phyloP scores from a whole-genome alignment of 331 rosid species.

The Dryas integrifolia region DNA sequence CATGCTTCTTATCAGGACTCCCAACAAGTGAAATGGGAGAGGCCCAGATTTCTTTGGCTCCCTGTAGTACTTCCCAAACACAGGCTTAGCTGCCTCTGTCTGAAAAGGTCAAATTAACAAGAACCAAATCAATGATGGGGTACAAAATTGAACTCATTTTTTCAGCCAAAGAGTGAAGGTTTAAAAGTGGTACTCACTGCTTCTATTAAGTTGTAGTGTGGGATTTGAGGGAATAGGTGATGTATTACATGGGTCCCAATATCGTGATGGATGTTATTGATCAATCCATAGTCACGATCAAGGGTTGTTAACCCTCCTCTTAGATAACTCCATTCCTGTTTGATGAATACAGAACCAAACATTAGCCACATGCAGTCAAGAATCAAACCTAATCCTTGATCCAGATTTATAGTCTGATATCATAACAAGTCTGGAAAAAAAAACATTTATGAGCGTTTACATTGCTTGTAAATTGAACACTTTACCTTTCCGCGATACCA shows the following conservation, averaged over 20 bases:
- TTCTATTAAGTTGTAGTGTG: constrained; percentile 47
- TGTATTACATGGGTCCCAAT: constrained; percentile 57
- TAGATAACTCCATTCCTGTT: constrained; percentile 56
- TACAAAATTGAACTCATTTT: constrained; percentile 1
- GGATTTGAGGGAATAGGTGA: constrained; percentile 58
- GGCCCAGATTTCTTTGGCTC: constrained; percentile 46
- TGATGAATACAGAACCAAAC: constrained; percentile 10
- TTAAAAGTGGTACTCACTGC: constrained; percentile 38
- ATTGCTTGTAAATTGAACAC: not conserved
- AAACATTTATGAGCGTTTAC: not conserved
- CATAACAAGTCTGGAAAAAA: too few relatives aligned
- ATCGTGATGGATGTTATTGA: constrained; percentile 57
- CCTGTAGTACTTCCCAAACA: constrained; percentile 45
- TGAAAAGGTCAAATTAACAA: constrained; percentile 10
- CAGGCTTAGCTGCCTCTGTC: constrained; percentile 52
- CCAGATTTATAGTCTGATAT: too few relatives aligned
- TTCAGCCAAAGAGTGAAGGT: not conserved
- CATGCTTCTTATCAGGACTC: constrained; percentile 43
- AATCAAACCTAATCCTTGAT: too few relatives aligned
- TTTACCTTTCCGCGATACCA: constrained; percentile 57
- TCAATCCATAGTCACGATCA: constrained; percentile 51
- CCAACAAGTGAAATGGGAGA: constrained; percentile 47
- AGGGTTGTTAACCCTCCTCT: constrained; percentile 56
- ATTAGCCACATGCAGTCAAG: not conserved
- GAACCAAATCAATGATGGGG: not conserved